Conservation (phyloP, 2,329 filamentous ascomycete genomes). For the Venturia effusa region DNA sequence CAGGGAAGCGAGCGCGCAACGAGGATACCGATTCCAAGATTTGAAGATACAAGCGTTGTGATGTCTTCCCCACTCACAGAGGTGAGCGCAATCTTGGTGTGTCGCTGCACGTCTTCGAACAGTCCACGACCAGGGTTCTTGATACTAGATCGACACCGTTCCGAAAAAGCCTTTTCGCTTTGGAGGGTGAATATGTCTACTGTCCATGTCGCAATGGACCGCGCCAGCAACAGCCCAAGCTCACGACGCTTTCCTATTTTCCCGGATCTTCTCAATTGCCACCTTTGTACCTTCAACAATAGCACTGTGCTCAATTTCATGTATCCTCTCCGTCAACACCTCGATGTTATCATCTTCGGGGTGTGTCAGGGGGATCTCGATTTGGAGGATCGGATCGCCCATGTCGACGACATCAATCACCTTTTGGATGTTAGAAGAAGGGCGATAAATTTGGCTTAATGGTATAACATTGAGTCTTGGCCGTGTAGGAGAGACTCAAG, state of each 20-base stretch:
- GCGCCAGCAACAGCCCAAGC: neutral
- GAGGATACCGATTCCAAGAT: neutral
- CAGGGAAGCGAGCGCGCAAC: neutral
- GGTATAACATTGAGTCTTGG: neutral
- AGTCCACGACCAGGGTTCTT: neutral
- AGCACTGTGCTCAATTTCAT: conserved; percentile 63
- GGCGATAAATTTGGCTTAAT: neutral
- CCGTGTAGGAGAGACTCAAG: neutral
- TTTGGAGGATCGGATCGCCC: conserved; percentile 60
- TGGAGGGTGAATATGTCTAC: neutral
- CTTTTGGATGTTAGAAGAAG: neutral
- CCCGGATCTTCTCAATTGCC: conserved; percentile 32
- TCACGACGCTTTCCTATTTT: conserved; percentile 15
- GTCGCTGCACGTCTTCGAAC: neutral
- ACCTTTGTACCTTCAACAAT: conserved; percentile 63
- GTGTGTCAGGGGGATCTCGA: conserved; percentile 55
- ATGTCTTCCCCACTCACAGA: neutral
- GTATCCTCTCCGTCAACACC: conserved; percentile 61
- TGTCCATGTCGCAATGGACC: neutral
- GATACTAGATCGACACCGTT: neutral
- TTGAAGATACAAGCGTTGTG: neutral
- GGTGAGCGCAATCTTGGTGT: neutral
- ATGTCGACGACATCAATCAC: conserved; percentile 59
- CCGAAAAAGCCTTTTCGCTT: neutral
- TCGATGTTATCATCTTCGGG: conserved; percentile 52